phyloP scores from a whole-genome alignment of 192 early-diverging fungal species.

The Spinellus fusiger region DNA sequence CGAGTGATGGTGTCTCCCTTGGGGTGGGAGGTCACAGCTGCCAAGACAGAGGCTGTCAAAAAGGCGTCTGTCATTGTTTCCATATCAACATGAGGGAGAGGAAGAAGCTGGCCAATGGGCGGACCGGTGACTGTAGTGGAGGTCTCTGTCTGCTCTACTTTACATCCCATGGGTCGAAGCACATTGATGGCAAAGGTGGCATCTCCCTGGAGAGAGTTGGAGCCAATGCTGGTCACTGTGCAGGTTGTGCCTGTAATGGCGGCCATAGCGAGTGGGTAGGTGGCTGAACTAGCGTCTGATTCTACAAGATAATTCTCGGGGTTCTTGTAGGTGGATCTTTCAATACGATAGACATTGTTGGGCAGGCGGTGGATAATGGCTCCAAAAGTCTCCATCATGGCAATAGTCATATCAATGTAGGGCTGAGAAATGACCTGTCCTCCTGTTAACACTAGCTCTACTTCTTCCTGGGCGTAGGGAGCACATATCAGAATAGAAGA shows the following conservation, averaged over 20 bases:
- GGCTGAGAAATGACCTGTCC: conserved; percentile 95
- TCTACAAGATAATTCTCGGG: conserved; percentile 85
- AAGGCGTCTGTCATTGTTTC: conserved; percentile 99
- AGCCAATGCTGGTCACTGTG: conserved; percentile 90
- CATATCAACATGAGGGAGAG: conserved; percentile 86
- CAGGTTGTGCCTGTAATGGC: conserved; percentile 88
- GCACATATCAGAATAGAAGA: conserved; percentile 94
- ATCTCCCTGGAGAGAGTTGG: conserved; percentile 89
- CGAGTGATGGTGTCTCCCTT: conserved; percentile 59
- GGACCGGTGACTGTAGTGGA: conserved; percentile 91
- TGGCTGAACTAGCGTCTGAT: conserved; percentile 94
- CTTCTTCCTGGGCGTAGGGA: conserved; percentile 78
- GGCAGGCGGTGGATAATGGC: conserved; percentile 64
- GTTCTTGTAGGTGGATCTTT: conserved; percentile 71
- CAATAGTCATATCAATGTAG: conserved; percentile 99
- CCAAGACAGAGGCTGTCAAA: conserved; percentile 88
- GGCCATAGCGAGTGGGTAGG: conserved; percentile 94
- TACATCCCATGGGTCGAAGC: conserved; percentile 87
- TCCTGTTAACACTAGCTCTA: conserved; percentile 79
- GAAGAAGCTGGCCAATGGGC: conserved; percentile 55
- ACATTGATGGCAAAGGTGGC: conserved; percentile 87
- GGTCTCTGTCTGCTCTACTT: conserved; percentile 80
- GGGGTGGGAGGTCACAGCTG: conserved; percentile 69
- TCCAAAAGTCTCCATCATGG: conserved; percentile 97
- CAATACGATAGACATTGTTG: conserved; percentile 81